Conservation (phyloP, 2,329 filamentous ascomycete genomes). For the Fusarium oxysporum region DNA sequence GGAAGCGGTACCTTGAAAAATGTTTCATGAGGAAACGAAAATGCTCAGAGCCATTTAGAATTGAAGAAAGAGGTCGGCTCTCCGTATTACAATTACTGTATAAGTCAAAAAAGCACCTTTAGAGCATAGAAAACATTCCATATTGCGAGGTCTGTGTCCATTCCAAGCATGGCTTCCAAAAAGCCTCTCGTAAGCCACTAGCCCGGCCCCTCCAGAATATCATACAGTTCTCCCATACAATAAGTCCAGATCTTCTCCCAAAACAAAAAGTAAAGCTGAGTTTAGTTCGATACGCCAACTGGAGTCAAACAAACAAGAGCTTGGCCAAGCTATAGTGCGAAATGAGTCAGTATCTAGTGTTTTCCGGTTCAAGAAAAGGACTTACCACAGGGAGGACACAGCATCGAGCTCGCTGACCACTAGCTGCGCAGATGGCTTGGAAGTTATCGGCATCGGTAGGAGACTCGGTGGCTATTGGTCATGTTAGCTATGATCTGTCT, state of each 20-base stretch:
- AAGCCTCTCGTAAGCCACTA: accelerated
- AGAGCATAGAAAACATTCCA: not conserved
- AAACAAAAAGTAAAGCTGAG: accelerated
- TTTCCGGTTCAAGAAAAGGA: accelerated
- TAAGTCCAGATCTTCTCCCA: no score
- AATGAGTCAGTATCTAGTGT: not conserved
- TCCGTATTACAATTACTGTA: not conserved
- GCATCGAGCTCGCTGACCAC: not conserved
- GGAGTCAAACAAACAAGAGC: not conserved
- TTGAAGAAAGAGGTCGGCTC: not conserved
- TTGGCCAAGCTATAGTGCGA: not conserved
- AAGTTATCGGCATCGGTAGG: not conserved
- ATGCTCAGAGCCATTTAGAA: not conserved
- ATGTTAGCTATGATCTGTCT: accelerated
- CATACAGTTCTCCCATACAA: no score
- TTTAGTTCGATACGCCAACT: not conserved
- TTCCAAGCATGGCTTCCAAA: not conserved
- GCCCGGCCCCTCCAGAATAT: accelerated
- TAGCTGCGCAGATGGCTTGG: not conserved
- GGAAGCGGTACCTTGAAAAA: not conserved
- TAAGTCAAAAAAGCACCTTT: accelerated
- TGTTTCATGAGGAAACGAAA: accelerated
- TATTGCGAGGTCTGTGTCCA: not conserved
- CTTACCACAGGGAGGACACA: not conserved
- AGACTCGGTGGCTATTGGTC: not conserved